A percentile compares a stretch with the other conserved stretches of the same genome.
These are phyloP conservation scores for Bruguiera sexangula DNA, from an alignment of 345 rosid species.

Conservation along the genomic window DNA sequence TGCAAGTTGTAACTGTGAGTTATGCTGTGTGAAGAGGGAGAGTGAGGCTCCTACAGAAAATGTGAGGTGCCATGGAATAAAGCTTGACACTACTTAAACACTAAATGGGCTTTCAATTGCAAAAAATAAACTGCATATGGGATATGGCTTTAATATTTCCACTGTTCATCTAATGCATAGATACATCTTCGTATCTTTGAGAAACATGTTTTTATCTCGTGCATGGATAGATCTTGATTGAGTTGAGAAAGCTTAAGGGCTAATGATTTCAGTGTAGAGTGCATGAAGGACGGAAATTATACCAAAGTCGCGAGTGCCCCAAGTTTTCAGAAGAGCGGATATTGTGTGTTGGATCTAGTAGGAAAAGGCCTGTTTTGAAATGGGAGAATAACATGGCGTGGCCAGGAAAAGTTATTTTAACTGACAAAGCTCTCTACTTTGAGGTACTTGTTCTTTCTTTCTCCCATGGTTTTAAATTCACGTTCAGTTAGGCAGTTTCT, in stretches of 20 bases:
- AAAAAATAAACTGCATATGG: no score
- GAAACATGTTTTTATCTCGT: neutral
- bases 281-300: constrained; percentile 69
- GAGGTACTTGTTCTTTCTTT: constrained; percentile 50
- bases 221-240: constrained; percentile 5
- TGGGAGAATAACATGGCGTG: constrained; percentile 94
- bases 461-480: constrained; percentile 5
- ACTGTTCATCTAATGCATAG: no score
- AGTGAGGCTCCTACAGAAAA: no score
- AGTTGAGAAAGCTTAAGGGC: constrained; percentile 29
- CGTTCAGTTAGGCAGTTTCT: no score
- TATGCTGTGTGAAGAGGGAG: no score
- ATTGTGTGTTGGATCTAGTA: constrained; percentile 74
- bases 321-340: constrained; percentile 59
- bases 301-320: constrained; percentile 50
- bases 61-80: no score
- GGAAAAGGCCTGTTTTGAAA: constrained; percentile 84
- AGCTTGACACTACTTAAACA: no score
- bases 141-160: no score
- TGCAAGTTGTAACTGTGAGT: no score
- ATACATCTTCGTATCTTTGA: no score
- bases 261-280: constrained; percentile 61
- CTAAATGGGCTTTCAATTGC: no score
- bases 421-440: constrained; percentile 84
- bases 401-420: constrained; percentile 89